Base-by-base conservation (phyloP, 371 early-diverging fungal species). In the Mucor saturninus region DNA sequence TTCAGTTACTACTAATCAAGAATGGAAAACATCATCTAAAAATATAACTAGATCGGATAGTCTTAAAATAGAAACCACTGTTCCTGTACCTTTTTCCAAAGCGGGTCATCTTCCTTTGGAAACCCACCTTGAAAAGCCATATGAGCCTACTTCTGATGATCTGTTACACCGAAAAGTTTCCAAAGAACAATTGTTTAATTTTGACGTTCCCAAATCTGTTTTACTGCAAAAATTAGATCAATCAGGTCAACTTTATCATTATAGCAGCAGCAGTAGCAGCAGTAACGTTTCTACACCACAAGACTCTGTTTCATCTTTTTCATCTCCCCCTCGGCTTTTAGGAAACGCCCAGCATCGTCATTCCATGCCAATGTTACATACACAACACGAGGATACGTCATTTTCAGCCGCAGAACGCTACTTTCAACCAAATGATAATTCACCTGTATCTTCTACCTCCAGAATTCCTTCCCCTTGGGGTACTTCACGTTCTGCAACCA, bases 401-500 rank as follows among this genome's bases (percentile, higher is more conserved):
- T 67, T 62, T 32, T 56, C 55, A 48, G 57, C 54, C 6, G 38
- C 62, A 28, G 62, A 61, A 48, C 57, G 48, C 4, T 62, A 62
- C 32, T 61, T 62, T 55, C 58, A 67, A 31, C 64, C 50, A 26
- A 50, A 56, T 6, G 26, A 26, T 3, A 43, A 15, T 21, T 49
- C 56, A 14, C 58, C 62, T 4, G 42, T 61, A 26, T 14, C 42
- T 21, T 54, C 60, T 46, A 35, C 66, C 1, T 8, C 49, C 7
- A 14, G 62, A 3, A 57, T 67, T 58, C 62, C 62, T 13, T 62
- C 62, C 5, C 67, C 67, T 48, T 67, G 67, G 67, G 62, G 62
- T 11, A 66, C 61, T 35, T 53, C 31, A 42, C 42, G 42, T 28
- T 32, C 42, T n/a, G 29, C 39, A 5, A 53, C 61, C 0, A 14